phyloP scores from a whole-genome alignment of 2,329 filamentous ascomycete species.

The Scedosporium boydii region DNA sequence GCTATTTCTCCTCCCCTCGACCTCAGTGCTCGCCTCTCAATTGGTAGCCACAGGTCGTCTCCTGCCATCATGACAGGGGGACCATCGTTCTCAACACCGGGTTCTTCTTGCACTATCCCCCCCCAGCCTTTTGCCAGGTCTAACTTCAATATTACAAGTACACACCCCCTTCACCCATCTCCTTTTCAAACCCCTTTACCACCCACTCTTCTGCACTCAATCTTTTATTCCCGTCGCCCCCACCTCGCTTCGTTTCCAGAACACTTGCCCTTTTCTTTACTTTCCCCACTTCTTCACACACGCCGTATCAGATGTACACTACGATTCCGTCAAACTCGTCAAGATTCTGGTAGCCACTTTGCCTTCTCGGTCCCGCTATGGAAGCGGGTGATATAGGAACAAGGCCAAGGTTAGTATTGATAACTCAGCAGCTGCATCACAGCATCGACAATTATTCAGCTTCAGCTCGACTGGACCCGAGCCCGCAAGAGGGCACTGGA shows the following conservation, averaged over 20 bases:
- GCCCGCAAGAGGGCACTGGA: no score
- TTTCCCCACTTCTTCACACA: background rate
- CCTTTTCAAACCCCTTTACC: background rate
- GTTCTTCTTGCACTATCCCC: background rate
- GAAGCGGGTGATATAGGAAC: conserved; percentile 5
- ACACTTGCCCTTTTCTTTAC: background rate
- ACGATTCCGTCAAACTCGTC: background rate
- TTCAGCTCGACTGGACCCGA: background rate
- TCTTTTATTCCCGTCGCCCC: background rate
- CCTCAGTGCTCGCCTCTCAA: no score
- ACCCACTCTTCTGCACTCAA: background rate
- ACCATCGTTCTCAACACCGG: background rate
- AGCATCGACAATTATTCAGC: background rate
- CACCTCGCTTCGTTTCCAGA: background rate
- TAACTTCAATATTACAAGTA: background rate
- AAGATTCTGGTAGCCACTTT: conserved; percentile 5
- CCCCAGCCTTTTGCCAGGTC: background rate
- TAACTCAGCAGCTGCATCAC: background rate
- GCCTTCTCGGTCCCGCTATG: conserved; percentile 6
- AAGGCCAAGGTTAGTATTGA: conserved; percentile 7
- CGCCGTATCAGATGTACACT: conserved; percentile 4
- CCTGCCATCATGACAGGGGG: background rate
- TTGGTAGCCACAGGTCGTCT: background rate
- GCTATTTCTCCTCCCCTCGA: no score
- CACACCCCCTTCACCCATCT: background rate